Evolutionary conservation across 768 basidiomycete genomes (phyloP).

Genomic region (Pleurotus pulmonarius): DNA sequence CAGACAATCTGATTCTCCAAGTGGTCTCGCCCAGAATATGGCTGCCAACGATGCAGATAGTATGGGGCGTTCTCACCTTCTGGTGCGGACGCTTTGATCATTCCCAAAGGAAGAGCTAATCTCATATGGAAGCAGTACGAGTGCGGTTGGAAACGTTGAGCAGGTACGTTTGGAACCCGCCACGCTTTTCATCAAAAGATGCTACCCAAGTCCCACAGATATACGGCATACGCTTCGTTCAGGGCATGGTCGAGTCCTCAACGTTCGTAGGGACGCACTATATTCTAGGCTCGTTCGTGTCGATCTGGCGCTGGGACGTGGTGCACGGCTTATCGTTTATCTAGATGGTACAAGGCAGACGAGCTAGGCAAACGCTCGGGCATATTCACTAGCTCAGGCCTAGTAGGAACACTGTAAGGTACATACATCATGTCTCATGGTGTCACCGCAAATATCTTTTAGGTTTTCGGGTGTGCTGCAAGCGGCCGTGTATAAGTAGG

Average conservation of each 20-base stretch:
- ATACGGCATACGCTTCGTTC: constrained; percentile 69
- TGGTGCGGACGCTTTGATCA: constrained; percentile 33
- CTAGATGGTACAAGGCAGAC: constrained; percentile 65
- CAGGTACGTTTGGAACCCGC: constrained; percentile 33
- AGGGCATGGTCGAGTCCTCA: constrained; percentile 69
- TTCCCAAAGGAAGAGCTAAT: background rate
- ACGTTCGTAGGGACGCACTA: constrained; percentile 77
- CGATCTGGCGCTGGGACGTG: background rate
- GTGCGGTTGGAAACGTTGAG: constrained; percentile 48
- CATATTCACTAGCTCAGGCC: constrained; percentile 64
- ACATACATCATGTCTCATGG: background rate
- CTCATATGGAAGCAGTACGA: constrained; percentile 37
- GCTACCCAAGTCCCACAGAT: constrained; percentile 31
- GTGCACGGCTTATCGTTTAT: background rate
- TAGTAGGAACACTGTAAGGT: constrained; percentile 56
- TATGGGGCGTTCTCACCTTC: constrained; percentile 66
- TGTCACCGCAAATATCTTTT: background rate
- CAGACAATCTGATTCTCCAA: constrained; percentile 67
- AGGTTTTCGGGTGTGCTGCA: constrained; percentile 68
- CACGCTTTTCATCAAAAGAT: no score
- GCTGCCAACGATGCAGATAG: constrained; percentile 61
- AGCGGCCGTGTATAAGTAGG: constrained; percentile 55
- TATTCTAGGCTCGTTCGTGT: constrained; percentile 63
- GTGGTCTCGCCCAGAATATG: constrained; percentile 60
- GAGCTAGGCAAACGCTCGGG: constrained; percentile 72